Evolutionary conservation across 1,284 basidiomycete genomes (phyloP).

Genomic region (Sparassis latifolia): DNA sequence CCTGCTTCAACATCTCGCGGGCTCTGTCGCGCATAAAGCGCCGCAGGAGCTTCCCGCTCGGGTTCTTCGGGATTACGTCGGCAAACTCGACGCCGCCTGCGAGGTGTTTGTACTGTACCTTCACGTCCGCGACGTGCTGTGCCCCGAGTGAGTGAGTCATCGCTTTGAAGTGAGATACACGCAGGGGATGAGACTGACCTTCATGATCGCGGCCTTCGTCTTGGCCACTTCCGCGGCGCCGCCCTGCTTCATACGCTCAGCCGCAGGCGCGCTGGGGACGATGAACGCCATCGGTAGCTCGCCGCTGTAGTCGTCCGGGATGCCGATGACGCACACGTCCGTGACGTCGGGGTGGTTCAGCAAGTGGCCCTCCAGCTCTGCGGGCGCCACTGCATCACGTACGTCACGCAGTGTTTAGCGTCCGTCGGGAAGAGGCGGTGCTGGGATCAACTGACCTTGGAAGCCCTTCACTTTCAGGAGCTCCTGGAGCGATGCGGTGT

Average conservation of each 20-base stretch:
- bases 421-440: no score
- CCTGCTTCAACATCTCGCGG: slow-evolving; percentile 9
- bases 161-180: neutral
- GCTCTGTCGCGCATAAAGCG: slow-evolving; percentile 50
- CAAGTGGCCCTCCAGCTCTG: slow-evolving; percentile 44
- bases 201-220: slow-evolving; percentile 4
- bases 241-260: slow-evolving; percentile 6
- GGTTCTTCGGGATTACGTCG: slow-evolving; percentile 65
- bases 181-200: slow-evolving; percentile 25
- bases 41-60: slow-evolving; percentile 61
- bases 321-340: slow-evolving; percentile 56
- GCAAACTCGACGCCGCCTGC: slow-evolving; percentile 64
- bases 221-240: slow-evolving; percentile 4
- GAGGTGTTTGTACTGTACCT: slow-evolving; percentile 67
- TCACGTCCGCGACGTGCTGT: slow-evolving; percentile 65
- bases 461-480: slow-evolving; percentile 19
- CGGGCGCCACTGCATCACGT: slow-evolving; percentile 32
- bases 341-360: slow-evolving; percentile 61
- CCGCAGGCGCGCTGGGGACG: slow-evolving; percentile 13
- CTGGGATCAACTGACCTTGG: slow-evolving; percentile 9
- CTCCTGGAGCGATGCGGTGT: slow-evolving; percentile 3
- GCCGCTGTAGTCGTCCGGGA: slow-evolving; percentile 70
- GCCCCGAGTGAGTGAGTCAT: neutral
- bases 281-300: slow-evolving; percentile 47
- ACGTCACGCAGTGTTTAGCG: neutral